phyloP scores from a whole-genome alignment of 176 grass and related monocot genomes.

The Secale cereale region DNA sequence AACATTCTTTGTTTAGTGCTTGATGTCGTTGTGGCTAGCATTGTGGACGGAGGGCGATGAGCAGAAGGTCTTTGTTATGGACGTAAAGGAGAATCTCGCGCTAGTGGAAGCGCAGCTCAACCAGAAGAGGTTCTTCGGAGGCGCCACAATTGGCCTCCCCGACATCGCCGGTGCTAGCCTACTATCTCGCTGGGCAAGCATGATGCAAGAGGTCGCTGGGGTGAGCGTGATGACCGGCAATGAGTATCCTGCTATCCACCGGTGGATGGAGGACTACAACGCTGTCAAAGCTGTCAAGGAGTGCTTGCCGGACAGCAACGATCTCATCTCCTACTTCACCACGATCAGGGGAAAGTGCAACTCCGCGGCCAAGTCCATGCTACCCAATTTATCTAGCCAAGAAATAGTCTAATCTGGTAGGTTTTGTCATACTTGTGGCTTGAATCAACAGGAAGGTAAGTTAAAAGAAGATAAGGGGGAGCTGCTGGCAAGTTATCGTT shows the following conservation, averaged over 20 bases:
- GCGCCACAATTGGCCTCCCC: too few relatives aligned
- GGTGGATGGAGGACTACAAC: background rate
- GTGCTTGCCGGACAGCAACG: slow-evolving; percentile 26
- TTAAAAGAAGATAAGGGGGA: background rate
- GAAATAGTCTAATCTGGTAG: background rate
- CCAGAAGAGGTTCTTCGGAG: slow-evolving; percentile 46
- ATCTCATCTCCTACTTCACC: too few relatives aligned
- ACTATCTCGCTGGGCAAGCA: background rate
- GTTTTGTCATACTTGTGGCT: too few relatives aligned
- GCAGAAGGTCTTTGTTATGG: background rate
- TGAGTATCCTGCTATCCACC: too few relatives aligned
- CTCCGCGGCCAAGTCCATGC: background rate
- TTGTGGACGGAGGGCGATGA: too few relatives aligned
- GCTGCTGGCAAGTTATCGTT: background rate
- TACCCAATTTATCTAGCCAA: background rate
- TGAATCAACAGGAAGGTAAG: background rate
- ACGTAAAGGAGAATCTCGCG: slow-evolving; percentile 20
- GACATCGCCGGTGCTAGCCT: background rate
- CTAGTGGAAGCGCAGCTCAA: slow-evolving; percentile 35
- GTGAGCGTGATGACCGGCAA: background rate
- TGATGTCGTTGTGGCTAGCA: too few relatives aligned
- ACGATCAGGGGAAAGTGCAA: too few relatives aligned
- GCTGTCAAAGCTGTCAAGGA: slow-evolving; percentile 13
- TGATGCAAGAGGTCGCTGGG: background rate
- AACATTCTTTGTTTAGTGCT: too few relatives aligned